A percentile compares a stretch with the other conserved stretches of the same genome.
Evolutionary conservation across 2,329 filamentous ascomycete genomes (phyloP).

Genomic region (Coniochaeta sp.): DNA sequence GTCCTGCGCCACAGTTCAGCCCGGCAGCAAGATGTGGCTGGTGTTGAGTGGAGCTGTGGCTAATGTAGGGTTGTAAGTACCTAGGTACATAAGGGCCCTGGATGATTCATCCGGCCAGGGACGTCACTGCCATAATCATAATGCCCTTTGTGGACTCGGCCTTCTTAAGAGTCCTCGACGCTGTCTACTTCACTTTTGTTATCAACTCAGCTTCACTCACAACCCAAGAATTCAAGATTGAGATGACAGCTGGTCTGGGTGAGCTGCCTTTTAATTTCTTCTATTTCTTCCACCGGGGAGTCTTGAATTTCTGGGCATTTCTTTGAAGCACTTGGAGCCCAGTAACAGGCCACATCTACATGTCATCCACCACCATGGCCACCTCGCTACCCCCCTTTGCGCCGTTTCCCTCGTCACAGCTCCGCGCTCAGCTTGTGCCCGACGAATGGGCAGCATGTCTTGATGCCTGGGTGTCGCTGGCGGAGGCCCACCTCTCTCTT

Average conservation of each 20-base stretch:
- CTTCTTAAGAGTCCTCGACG: constrained; percentile 4
- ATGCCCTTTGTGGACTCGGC: not conserved
- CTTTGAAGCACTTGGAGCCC: not conserved
- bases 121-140: constrained; percentile 2
- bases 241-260: not conserved
- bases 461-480: constrained; percentile 66
- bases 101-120: constrained; percentile 1
- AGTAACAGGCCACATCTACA: not conserved
- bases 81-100: not conserved
- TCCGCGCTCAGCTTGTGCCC: constrained; percentile 58
- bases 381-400: constrained; percentile 62
- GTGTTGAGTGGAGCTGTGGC: no score
- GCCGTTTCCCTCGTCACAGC: constrained; percentile 63
- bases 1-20: not conserved
- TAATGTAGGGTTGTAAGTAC: no score
- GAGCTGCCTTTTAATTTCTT: not conserved
- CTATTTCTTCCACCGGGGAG: not conserved
- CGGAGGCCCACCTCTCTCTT: constrained; percentile 56
- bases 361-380: constrained; percentile 22
- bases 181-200: constrained; percentile 5
- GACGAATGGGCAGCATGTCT: constrained; percentile 73
- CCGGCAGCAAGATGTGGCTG: not conserved
- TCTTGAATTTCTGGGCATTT: not conserved
- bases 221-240: not conserved
- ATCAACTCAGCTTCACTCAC: not conserved